phyloP scores from a whole-genome alignment of 2,329 filamentous ascomycete genomes.

The Teratosphaeria epicoccoides region DNA sequence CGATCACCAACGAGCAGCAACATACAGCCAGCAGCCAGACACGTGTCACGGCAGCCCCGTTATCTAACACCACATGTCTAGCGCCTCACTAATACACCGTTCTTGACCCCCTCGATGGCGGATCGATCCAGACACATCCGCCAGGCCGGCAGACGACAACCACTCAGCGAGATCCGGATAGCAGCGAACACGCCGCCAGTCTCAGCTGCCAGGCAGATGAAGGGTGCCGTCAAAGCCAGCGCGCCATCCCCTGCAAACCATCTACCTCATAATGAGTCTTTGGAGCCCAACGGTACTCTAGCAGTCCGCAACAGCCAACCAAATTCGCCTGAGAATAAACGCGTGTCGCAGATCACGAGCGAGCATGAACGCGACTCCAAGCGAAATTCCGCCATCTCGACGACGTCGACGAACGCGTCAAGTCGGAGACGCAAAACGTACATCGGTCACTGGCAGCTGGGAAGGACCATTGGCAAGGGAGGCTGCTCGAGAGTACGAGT shows the following conservation, averaged over 20 bases:
- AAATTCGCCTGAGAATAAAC: conserved; percentile 39
- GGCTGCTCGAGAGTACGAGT: conserved; percentile 80
- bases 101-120: conserved; percentile 16
- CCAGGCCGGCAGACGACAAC: conserved; percentile 16
- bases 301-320: conserved; percentile 28
- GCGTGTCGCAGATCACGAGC: conserved; percentile 40
- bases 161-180: conserved; percentile 21
- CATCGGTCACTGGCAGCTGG: conserved; percentile 89
- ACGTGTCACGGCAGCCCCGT: neutral
- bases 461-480: conserved; percentile 78
- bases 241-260: conserved; percentile 9
- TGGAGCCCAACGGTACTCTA: conserved; percentile 34
- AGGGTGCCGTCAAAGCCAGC: conserved; percentile 9
- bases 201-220: conserved; percentile 6
- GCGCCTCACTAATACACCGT: neutral
- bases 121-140: conserved; percentile 20
- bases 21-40: neutral
- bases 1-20: neutral
- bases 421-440: conserved; percentile 49
- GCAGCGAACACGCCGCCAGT: conserved; percentile 21
- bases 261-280: conserved; percentile 35
- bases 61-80: neutral
- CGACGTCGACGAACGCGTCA: conserved; percentile 44
- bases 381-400: conserved; percentile 44
- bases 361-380: conserved; percentile 41